phyloP scores from a whole-genome alignment of 2,329 filamentous ascomycete genomes.

The Ascochyta fabae region DNA sequence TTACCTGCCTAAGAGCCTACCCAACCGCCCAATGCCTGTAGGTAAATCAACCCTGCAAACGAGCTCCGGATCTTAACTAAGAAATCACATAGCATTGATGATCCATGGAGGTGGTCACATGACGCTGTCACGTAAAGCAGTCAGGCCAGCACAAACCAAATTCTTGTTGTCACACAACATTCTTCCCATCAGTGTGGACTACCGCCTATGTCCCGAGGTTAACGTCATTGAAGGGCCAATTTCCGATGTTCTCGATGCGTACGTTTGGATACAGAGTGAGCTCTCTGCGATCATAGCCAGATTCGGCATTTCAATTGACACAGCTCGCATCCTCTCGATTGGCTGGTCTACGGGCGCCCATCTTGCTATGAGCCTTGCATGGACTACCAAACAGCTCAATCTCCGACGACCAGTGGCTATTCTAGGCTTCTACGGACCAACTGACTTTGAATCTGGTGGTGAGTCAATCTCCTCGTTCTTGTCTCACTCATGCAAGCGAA shows the following conservation, averaged over 20 bases:
- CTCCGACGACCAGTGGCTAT: slow-evolving; percentile 52
- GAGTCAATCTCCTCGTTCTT: too few relatives aligned
- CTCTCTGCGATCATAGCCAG: neutral
- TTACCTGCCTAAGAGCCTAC: slow-evolving; percentile 27
- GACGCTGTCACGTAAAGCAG: slow-evolving; percentile 48
- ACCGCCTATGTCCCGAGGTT: slow-evolving; percentile 59
- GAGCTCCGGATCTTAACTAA: too few relatives aligned
- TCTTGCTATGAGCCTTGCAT: slow-evolving; percentile 55
- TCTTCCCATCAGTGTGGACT: slow-evolving; percentile 58
- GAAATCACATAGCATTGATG: slow-evolving; percentile 47
- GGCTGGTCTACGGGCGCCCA: slow-evolving; percentile 60
- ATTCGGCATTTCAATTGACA: slow-evolving; percentile 18
- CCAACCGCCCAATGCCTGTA: slow-evolving; percentile 9
- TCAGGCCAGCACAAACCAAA: slow-evolving; percentile 49
- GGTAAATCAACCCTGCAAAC: slow-evolving; percentile 3
- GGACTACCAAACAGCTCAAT: slow-evolving; percentile 39
- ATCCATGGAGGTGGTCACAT: slow-evolving; percentile 56
- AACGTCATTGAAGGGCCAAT: slow-evolving; percentile 56
- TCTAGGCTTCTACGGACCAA: slow-evolving; percentile 56
- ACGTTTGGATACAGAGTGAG: slow-evolving; percentile 3
- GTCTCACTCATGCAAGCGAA: too few relatives aligned
- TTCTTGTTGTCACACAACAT: slow-evolving; percentile 51
- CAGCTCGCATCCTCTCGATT: slow-evolving; percentile 49
- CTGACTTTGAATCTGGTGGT: slow-evolving; percentile 26
- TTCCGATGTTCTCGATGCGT: slow-evolving; percentile 51